Evolutionary conservation across 371 early-diverging fungal genomes (phyloP), one percentile per base, ranked within the genome.

Genomic region (Lichtheimia ramosa): DNA sequence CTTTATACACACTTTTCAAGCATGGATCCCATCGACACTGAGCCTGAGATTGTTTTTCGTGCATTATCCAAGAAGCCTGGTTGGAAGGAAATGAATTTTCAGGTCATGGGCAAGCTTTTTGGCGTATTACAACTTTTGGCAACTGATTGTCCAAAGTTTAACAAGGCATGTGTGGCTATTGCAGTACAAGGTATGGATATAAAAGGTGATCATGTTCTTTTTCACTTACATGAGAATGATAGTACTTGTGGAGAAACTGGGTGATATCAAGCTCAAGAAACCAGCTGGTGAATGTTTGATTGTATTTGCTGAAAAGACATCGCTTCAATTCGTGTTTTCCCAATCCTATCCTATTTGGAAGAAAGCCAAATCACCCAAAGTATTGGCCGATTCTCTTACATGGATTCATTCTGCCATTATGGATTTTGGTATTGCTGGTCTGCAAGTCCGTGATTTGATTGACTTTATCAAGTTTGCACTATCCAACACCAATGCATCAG

Each of bases 21-120:
- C 27, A 73, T 67, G 40, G 77, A 77, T 48, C 56, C 59, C 1
- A 39, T 75, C 0, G 73, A 73, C 2, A 71, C 94, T 5, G 92
- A 94, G 52, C 83, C 94, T 0, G 98, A 97, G 66, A 79, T 94
- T 27, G 76, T 98, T 15, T 82, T 93, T 14, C 85, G 94, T 15
- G 82, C 81, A 27, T 70, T 98, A 27, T 69, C 82, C 5, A 90
- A 90, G 59, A 91, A 91, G 43, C 96, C 96, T 0, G 96, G 95
- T 2, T 96, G 92, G 91, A 96, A 96, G 69, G 97, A 97, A 66
- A 92, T 84, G 79, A 97, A 97, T 73, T 96, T 96, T 65, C 97
- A 98, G 61, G 96, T 89, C 10, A 82, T 85, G 79, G 65, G 68
- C 48, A 87, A 75, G 57, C 64, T 92, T 52, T 84, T 89, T 70